Conservation (phyloP, 2,329 filamentous ascomycete species). For the Fusarium verticillioides region DNA sequence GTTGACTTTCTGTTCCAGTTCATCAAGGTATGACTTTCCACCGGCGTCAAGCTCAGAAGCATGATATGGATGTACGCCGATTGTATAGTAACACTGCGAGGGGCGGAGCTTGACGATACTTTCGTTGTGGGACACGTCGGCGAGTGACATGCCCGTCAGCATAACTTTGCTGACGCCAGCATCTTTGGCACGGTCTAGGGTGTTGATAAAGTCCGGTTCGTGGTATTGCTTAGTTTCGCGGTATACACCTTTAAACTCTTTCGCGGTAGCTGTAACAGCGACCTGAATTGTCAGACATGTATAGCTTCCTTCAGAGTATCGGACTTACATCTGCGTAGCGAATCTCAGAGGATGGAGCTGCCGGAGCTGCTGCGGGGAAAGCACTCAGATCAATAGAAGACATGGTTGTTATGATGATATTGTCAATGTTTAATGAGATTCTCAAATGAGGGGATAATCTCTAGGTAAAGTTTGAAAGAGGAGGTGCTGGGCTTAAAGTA, state of each 20-base stretch:
- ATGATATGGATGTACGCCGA: conserved; percentile 64
- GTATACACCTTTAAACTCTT: conserved; percentile 62
- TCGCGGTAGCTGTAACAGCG: conserved; percentile 52
- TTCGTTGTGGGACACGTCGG: conserved; percentile 45
- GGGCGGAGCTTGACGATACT: conserved; percentile 46
- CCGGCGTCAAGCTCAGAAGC: conserved; percentile 54
- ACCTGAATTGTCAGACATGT: conserved; percentile 41
- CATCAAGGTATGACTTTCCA: conserved; percentile 37
- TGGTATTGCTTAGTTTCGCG: conserved; percentile 61
- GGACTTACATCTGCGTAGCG: conserved; percentile 42
- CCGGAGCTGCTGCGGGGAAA: conserved; percentile 38
- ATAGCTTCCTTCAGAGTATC: not conserved
- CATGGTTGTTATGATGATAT: conserved; percentile 21
- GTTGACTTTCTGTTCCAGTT: conserved; percentile 41
- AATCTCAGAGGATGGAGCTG: conserved; percentile 32
- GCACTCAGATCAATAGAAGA: conserved; percentile 36
- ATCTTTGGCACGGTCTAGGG: conserved; percentile 54
- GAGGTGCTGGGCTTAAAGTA: conserved; percentile 19
- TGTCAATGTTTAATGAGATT: not conserved
- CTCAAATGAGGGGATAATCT: conserved; percentile 3
- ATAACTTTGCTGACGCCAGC: conserved; percentile 56
- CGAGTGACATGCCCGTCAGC: conserved; percentile 53
- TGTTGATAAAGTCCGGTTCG: conserved; percentile 55
- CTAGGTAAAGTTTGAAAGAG: conserved; percentile 2
- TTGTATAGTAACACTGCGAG: conserved; percentile 55